phyloP scores from a whole-genome alignment of 768 basidiomycete genomes.

The Boletus sp. region DNA sequence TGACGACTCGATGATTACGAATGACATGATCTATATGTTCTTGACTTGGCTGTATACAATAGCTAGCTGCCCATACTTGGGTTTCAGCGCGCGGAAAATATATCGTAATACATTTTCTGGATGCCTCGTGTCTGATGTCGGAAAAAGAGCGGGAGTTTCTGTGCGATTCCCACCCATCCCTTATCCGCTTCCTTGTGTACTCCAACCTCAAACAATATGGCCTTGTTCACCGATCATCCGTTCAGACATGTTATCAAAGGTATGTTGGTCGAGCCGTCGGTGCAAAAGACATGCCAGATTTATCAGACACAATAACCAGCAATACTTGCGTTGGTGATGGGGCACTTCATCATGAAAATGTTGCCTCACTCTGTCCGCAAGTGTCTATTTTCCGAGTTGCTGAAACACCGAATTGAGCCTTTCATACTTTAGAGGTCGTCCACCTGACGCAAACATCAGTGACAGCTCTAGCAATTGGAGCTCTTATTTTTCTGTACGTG shows the following conservation, averaged over 20 bases:
- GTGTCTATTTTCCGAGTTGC: conserved; percentile 11
- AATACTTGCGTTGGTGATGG: conserved; percentile 45
- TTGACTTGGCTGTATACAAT: conserved; percentile 11
- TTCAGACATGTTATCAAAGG: conserved; percentile 33
- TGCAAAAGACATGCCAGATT: conserved; percentile 1
- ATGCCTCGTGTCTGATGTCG: conserved; percentile 28
- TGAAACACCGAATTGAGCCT: conserved; percentile 9
- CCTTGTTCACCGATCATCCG: conserved; percentile 31
- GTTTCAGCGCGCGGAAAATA: conserved; percentile 8
- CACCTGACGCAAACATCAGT: conserved; percentile 73
- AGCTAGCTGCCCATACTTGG: conserved; percentile 12
- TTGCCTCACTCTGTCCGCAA: conserved; percentile 36
- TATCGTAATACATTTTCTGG: conserved; percentile 8
- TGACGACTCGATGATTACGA: conserved; percentile 8
- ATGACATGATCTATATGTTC: conserved; percentile 7
- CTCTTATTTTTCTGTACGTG: conserved; percentile 63
- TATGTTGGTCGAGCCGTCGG: conserved; percentile 9
- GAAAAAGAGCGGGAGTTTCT: conserved; percentile 19
- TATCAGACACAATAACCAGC: conserved; percentile 32
- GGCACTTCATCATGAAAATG: conserved; percentile 50
- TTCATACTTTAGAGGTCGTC: conserved; percentile 46
- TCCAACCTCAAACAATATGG: conserved; percentile 24
- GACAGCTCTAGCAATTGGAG: conserved; percentile 62
- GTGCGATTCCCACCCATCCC: conserved; percentile 26
- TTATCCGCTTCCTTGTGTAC: conserved; percentile 17